A percentile compares a stretch with the other conserved stretches of the same genome.
Evolutionary conservation across 2,329 filamentous ascomycete genomes (phyloP).

Genomic region (Colletotrichum cuscutae): DNA sequence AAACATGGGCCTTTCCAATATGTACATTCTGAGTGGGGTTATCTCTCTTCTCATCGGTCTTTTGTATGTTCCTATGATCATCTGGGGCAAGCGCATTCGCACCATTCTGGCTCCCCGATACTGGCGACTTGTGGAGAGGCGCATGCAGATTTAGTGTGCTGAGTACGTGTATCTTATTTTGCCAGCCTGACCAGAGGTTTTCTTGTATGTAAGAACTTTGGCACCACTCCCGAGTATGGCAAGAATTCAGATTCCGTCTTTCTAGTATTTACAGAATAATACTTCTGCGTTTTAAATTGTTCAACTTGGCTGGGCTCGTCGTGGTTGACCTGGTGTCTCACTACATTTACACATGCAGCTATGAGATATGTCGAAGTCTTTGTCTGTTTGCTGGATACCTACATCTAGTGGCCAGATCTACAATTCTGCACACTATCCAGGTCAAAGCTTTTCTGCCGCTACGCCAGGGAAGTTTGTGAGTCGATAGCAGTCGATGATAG

Average conservation of each 20-base stretch:
- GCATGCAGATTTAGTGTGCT: background rate
- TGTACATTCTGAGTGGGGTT: constrained; percentile 41
- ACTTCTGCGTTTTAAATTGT: too few species aligned
- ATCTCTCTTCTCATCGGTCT: constrained; percentile 39
- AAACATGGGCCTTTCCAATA: constrained; percentile 42
- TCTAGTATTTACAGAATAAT: too few species aligned
- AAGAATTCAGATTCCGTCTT: too few species aligned
- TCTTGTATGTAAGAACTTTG: background rate
- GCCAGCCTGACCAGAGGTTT: background rate
- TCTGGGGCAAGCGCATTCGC: constrained; percentile 45
- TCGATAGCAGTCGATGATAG: constrained; percentile 39
- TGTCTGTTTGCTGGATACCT: background rate
- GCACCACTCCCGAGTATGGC: background rate
- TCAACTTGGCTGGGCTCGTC: background rate
- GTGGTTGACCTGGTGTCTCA: background rate
- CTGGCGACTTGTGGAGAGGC: constrained; percentile 28
- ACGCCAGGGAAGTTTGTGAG: constrained; percentile 38
- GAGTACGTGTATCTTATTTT: background rate
- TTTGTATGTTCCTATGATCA: constrained; percentile 42
- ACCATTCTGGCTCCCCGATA: constrained; percentile 26
- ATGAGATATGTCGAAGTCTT: background rate
- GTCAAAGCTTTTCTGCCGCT: constrained; percentile 25
- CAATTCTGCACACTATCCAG: background rate
- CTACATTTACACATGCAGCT: background rate
- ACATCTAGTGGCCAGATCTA: background rate